Conservation (phyloP, 441 rosid genomes). For the Adansonia grandidieri region DNA sequence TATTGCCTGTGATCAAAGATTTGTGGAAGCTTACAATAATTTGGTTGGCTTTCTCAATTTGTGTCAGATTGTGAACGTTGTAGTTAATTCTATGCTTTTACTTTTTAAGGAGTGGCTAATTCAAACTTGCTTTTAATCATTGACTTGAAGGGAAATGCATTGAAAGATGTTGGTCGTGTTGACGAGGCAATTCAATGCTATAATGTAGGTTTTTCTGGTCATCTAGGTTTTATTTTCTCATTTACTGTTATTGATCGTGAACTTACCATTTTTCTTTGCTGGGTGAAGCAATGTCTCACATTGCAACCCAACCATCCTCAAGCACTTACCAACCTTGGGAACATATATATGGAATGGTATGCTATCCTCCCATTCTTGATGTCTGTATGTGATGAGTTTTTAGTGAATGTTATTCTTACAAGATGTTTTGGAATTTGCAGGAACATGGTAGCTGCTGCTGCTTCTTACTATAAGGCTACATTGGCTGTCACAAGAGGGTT, state of each 20-base stretch:
- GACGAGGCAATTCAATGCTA: constrained; percentile 97
- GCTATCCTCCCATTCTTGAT: constrained; percentile 10
- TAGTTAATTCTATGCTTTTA: background rate
- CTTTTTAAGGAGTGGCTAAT: constrained; percentile 10
- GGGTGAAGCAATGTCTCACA: constrained; percentile 87
- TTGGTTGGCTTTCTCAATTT: constrained; percentile 59
- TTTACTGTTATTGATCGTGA: constrained; percentile 21
- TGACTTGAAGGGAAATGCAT: constrained; percentile 82
- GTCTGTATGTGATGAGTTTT: background rate
- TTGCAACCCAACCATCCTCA: constrained; percentile 96
- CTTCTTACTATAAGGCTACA: constrained; percentile 88
- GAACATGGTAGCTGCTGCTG: constrained; percentile 87
- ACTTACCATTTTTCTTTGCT: constrained; percentile 23
- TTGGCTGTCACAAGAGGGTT: constrained; percentile 90
- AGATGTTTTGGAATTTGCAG: constrained; percentile 45
- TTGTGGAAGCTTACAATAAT: constrained; percentile 95
- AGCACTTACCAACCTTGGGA: constrained; percentile 97
- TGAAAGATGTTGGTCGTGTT: constrained; percentile 89
- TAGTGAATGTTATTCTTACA: background rate
- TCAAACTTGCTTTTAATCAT: constrained; percentile 27
- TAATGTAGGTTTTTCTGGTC: constrained; percentile 52
- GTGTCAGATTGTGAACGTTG: background rate
- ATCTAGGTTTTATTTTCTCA: background rate
- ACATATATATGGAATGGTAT: constrained; percentile 98
- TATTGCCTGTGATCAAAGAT: constrained; percentile 77